Base-by-base conservation (phyloP, 2,329 filamentous ascomycete genomes). In the Ilyonectria destructans region DNA sequence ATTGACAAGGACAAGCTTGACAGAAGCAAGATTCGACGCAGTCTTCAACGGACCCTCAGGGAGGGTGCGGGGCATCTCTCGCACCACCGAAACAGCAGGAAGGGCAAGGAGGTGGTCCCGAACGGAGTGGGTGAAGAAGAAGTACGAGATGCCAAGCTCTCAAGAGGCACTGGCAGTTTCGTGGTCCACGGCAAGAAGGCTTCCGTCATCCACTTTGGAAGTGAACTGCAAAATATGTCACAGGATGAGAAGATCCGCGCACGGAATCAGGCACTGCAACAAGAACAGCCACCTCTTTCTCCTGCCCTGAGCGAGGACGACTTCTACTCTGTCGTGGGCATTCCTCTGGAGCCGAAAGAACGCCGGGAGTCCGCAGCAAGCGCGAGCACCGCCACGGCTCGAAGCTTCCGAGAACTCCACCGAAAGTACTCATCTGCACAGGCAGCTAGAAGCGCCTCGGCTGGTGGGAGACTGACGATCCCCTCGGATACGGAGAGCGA, bases 121-220 rank as follows among this genome's bases (percentile, higher is more conserved):
- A 58, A 63, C 3, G 74, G 70, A 8, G 65, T 74, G 76, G 56
- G 80, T 77, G 77, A 85, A 19, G 81, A 86, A 76, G 66, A 78
- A 69, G 71, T 80, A 70, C 75, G 88, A 82, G 84, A 92, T 43
- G 92, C 94, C 73, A 90, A 92, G 12, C 86, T 99, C 13, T 86
- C 92, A 7, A 90, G 96, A 55, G 92, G 92, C 13, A 90, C 93
- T 13, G 94, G 94, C 6, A 97, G 94, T 75, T 99, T 99, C 80
- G 97, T 96, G 4, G 91, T 99, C 4, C 96, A 99, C 77, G 96
- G 96, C 68, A 99, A 98, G 85, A 98, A 99, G 81, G 96, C 96
- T 3, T 97, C 95, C 1, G 93, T 99, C 63, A 94, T 99, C 73
- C 97, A 94, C n/a, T 97, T 99, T 78, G 95, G 95, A 9, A 91